Percentiles rank a stretch among this genome's conserved stretches.
Evolutionary conservation across 257 asterid species (phyloP).

Genomic region (Primulina eburnea): DNA sequence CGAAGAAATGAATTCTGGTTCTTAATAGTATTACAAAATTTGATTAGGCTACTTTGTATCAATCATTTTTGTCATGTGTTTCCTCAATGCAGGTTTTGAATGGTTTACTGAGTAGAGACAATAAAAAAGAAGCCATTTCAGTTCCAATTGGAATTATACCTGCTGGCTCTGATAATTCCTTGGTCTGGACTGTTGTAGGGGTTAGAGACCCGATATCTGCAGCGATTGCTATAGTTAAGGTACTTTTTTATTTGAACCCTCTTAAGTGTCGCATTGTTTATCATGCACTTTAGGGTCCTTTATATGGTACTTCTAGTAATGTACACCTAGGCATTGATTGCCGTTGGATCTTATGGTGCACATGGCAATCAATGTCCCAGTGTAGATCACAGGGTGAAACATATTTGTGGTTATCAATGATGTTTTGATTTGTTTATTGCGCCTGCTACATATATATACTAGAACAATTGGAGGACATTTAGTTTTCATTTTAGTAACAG

Average conservation of each 20-base stretch:
- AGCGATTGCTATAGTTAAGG: constrained; percentile 93
- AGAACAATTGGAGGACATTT: not conserved
- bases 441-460: not conserved
- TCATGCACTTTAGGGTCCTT: not conserved
- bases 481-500: not conserved
- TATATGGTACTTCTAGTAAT: not conserved
- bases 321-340: not conserved
- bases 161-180: constrained; percentile 98
- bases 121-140: constrained; percentile 93
- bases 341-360: not conserved
- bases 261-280: not conserved
- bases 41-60: not conserved
- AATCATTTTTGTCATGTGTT: too few relatives aligned
- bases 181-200: constrained; percentile 99
- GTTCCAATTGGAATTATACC: constrained; percentile 96
- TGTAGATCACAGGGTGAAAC: not conserved
- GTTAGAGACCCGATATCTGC: constrained; percentile 96
- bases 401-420: not conserved
- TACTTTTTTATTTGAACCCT: constrained; percentile 25
- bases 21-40: not conserved
- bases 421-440: not conserved
- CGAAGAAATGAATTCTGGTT: not conserved
- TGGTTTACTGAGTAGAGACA: constrained; percentile 89
- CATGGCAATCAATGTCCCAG: not conserved
- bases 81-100: constrained; percentile 73